Percentiles rank a stretch among this genome's conserved stretches.
These are phyloP conservation scores for Lagenidium sp. DNA, from an alignment of 352 stramenopile genomes.

Conservation along the genomic window DNA sequence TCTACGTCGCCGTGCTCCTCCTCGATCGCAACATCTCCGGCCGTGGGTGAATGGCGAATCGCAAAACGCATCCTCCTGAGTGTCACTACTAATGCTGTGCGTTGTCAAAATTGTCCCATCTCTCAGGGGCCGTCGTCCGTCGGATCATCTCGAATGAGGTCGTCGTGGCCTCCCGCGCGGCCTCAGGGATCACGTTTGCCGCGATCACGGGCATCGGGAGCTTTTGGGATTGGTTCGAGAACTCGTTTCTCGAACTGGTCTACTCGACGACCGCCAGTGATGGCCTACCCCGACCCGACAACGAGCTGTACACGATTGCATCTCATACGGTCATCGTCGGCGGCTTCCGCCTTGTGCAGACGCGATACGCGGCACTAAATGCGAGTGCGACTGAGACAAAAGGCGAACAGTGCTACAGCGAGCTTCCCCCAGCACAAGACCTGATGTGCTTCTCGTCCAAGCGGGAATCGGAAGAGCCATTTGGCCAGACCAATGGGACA, in stretches of 20 bases:
- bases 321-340: constrained; percentile 54
- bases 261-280: constrained; percentile 28
- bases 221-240: constrained; percentile 59
- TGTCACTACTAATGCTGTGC: too few species aligned
- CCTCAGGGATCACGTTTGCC: constrained; percentile 26
- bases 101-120: background rate
- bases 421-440: constrained; percentile 21
- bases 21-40: constrained; percentile 65
- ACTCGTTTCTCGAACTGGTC: constrained; percentile 39
- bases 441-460: constrained; percentile 29
- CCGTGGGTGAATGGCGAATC: constrained; percentile 19
- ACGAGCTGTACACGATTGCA: constrained; percentile 47
- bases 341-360: constrained; percentile 59
- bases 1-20: constrained; percentile 50
- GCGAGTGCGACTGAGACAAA: constrained; percentile 24
- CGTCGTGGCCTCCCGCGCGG: constrained; percentile 23
- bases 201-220: constrained; percentile 26
- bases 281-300: background rate
- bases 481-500: constrained; percentile 30
- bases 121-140: constrained; percentile 38
- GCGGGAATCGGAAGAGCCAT: constrained; percentile 20
- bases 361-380: constrained; percentile 32
- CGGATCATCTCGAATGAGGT: constrained; percentile 45
- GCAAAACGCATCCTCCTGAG: background rate
- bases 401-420: constrained; percentile 38